These are phyloP conservation scores for Saturnispora sekii DNA, from an alignment of 805 yeast genomes.

Conservation along the genomic window DNA sequence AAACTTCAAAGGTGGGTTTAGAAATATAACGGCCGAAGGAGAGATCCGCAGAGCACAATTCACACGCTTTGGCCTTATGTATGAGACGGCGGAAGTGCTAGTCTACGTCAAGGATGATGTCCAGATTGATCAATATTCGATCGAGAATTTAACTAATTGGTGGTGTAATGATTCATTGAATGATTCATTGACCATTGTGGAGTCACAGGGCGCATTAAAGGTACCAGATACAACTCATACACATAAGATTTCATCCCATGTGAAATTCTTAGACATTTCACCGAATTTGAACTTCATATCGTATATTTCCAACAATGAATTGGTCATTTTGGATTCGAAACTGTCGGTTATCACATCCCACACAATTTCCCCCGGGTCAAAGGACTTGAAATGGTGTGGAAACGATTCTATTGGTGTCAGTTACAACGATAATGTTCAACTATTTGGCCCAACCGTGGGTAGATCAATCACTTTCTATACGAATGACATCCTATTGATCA, in stretches of 20 bases:
- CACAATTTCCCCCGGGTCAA: neutral
- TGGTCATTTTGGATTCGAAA: constrained; percentile 4
- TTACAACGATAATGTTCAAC: constrained; percentile 48
- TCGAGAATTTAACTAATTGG: neutral
- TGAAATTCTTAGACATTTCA: constrained; percentile 4
- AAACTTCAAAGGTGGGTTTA: too few species aligned
- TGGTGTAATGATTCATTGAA: neutral
- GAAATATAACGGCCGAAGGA: too few species aligned
- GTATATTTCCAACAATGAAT: neutral
- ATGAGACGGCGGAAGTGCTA: too few species aligned
- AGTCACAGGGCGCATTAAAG: neutral
- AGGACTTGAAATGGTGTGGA: constrained; percentile 68
- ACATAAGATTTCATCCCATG: neutral
- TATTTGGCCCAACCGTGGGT: constrained; percentile 64
- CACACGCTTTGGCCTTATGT: too few species aligned
- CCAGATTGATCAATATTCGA: too few species aligned
- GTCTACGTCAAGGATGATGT: too few species aligned
- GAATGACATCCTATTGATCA: constrained; percentile 31
- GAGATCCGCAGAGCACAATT: too few species aligned
- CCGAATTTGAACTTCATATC: constrained; percentile 9
- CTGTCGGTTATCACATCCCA: constrained; percentile 3
- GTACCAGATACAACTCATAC: neutral
- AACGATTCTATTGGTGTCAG: constrained; percentile 66
- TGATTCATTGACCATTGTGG: neutral
- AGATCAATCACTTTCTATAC: constrained; percentile 42